Evolutionary conservation across 805 yeast species (phyloP), one percentile per base, ranked within the genome.

Genomic region (Blastobotrys chiropterorum): DNA sequence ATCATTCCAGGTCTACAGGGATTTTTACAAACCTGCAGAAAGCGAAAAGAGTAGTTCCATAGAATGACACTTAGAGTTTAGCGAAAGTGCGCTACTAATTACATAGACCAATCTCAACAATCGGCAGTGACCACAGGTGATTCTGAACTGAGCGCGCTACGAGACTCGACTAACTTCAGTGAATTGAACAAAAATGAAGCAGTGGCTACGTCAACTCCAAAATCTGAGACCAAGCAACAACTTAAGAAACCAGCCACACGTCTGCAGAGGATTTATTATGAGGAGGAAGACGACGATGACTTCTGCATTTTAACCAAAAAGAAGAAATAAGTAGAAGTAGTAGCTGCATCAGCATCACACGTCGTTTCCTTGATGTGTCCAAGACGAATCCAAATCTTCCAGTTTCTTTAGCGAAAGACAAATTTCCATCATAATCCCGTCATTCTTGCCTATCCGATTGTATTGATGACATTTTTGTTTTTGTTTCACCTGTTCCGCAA

Each of bases 401-500:
- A 26, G 34, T 26, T 26, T 11, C 11, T 26, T 26, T 11, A 26
- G 11, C 5, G 34, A 26, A 26, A 26, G 34, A 26, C 34, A 26
- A 26, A 26, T 11, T 26, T 26, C 34, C 34, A 26, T 26, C 11
- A 5, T 5, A 26, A 26, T 26, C 8, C 11, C 34, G 8, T 11
- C 34, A 11, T 26, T 11, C 11, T 26, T 26, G 34, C 34, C 11
- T 5, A 26, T 26, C 34, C 34, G 34, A 26, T 26, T 26, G 34
- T 26, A 26, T 26, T 26, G 34, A 26, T 26, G 34, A 11, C 34
- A 26, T 6, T 26, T 11, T 26, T 26, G 34, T 26, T 26, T 26
- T 26, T 26, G 34, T 26, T 26, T 26, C 34, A n/a, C 17, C 22
- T 46, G 21, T n/a, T 46, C 48, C 13, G 38, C 47, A 30, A 44